Evolutionary conservation across 164 flowering plant species (phyloP), one percentile per base, ranked within the genome.

Genomic region (Piper betle): DNA sequence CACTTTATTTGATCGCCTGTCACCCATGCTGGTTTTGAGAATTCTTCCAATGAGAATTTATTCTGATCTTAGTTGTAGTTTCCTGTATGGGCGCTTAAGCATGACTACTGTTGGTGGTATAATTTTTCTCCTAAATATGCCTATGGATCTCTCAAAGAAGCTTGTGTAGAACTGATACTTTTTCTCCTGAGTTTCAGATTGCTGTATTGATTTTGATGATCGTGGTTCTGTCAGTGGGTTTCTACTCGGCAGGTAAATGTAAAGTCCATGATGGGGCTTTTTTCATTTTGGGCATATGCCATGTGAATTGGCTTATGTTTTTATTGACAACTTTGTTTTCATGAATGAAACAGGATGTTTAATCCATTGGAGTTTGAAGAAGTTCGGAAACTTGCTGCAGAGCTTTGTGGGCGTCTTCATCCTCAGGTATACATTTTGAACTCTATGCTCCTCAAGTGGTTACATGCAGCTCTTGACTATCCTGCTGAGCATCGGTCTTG

Each of bases 351-450:
- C 71, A 90, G 97, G 80, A 88, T 90, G 60, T 79, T 81, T 64
- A 43, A 64, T 64, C 73, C 72, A 62, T 61, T 66, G 64, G 97
- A 90, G 63, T 84, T 79, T 78, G 88, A 87, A 77, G 95, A 87
- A 68, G 92, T 90, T 59, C 73, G 91, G 62, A 90, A 87, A 69
- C 87, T 90, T 71, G 87, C 97, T 62, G 95, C 95, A 66, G 95
- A 90, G 74, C 81, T 90, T 3, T 87, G 85, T 78, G 97, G 97
- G 37, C 88, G 91, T 61, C 73, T 90, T 68, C 92, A 82, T 75
- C 97, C 92, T 18, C 72, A 77, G 62, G 97, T 87, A 71, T 6
- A 25, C 58, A 50, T 18, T 38, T 39, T 61, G 58, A 25, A 55
- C 3, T 9, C 33, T 59, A 9, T 38, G 13, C 37, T 16, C 46